phyloP scores from a whole-genome alignment of 257 asterid genomes.

The Datura wrightii region DNA sequence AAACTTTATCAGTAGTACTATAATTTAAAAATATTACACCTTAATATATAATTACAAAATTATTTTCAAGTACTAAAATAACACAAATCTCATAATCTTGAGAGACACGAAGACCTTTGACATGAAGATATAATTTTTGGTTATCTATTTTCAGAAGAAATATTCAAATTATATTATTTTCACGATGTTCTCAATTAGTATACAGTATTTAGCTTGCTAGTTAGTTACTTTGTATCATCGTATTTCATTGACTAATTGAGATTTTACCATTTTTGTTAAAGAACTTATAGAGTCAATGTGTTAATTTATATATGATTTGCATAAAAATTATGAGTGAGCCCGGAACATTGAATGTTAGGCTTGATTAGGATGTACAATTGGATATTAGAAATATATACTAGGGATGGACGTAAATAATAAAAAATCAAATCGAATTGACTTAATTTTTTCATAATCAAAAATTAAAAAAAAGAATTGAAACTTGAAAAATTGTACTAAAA shows the following conservation, averaged over 20 bases:
- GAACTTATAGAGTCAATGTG: not conserved
- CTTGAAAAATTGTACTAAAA: no score
- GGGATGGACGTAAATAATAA: no score
- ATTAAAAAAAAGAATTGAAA: no score
- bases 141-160: not conserved
- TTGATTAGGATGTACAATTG: not conserved
- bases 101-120: not conserved
- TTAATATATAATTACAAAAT: no score
- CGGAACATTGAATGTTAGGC: not conserved
- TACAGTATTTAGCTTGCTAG: not conserved
- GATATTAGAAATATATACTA: no score
- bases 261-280: not conserved
- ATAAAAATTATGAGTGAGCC: not conserved
- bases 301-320: not conserved
- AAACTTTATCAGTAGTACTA: no score
- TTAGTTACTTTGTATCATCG: not conserved
- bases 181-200: not conserved
- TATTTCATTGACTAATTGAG: not conserved
- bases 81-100: not conserved
- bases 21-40: no score
- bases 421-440: no score
- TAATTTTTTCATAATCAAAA: no score
- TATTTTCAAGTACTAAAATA: not conserved
- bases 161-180: not conserved
- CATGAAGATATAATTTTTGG: not conserved